Conservation (phyloP, 164 flowering plant species). For the Santalum album region DNA sequence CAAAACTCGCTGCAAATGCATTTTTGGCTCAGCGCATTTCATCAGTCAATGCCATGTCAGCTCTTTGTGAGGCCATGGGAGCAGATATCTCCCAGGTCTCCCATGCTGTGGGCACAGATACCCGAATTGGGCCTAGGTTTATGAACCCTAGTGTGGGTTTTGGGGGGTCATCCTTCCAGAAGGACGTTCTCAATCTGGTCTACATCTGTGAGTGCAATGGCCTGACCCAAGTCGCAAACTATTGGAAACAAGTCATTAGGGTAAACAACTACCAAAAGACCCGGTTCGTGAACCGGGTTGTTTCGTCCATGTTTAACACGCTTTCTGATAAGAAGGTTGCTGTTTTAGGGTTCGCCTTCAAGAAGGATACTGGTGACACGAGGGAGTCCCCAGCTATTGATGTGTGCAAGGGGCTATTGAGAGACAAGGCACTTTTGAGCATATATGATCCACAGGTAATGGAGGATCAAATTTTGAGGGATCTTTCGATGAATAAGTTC, state of each 20-base stretch:
- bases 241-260: constrained; percentile 1
- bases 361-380: constrained; percentile 1
- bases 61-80: neutral
- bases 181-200: constrained; percentile 1
- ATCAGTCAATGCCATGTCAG: neutral
- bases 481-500: neutral
- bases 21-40: constrained; percentile 1
- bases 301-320: neutral
- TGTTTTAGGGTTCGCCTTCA: constrained; percentile 1
- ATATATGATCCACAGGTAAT: neutral
- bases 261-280: constrained; percentile 1
- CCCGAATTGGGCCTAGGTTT: neutral
- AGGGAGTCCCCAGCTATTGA: neutral
- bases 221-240: neutral
- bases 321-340: neutral
- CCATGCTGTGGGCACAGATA: neutral
- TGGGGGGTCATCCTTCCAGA: constrained; percentile 3
- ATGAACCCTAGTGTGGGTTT: neutral
- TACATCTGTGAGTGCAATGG: constrained; percentile 5
- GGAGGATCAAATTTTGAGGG: neutral
- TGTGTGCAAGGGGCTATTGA: constrained; percentile 1
- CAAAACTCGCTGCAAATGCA: neutral
- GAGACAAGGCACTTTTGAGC: neutral
- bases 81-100: neutral
- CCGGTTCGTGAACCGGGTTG: constrained; percentile 1